Percentiles rank a stretch among this genome's conserved stretches.
Conservation (phyloP, 768 basidiomycete genomes). For the Leccinellum rugosiceps region DNA sequence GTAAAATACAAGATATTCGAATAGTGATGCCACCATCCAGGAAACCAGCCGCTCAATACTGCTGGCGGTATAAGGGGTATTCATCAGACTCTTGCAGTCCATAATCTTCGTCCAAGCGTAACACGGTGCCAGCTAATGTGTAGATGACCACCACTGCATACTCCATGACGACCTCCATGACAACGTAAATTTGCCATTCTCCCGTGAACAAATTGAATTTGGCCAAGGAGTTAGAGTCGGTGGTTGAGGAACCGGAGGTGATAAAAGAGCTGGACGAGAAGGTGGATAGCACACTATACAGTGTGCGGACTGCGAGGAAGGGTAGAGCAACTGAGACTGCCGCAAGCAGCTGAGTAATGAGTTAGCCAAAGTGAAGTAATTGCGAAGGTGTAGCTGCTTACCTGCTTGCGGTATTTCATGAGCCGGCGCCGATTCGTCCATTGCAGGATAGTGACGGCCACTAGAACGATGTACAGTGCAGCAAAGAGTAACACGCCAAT, state of each 20-base stretch:
- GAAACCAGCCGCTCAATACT: constrained; percentile 15
- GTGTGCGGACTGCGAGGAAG: constrained; percentile 47
- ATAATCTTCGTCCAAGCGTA: constrained; percentile 34
- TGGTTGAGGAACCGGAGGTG: constrained; percentile 22
- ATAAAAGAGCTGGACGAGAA: constrained; percentile 48
- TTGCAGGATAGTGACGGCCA: constrained; percentile 46
- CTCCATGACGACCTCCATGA: constrained; percentile 62
- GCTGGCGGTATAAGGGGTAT: constrained; percentile 35
- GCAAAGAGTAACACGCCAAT: constrained; percentile 34
- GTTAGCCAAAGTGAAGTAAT: constrained; percentile 8
- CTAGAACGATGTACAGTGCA: constrained; percentile 40
- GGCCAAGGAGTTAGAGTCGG: constrained; percentile 36
- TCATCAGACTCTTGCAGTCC: constrained; percentile 21
- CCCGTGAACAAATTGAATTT: constrained; percentile 58
- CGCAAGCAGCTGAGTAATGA: constrained; percentile 45
- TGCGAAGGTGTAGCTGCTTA: constrained; percentile 28
- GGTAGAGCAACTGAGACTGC: constrained; percentile 56
- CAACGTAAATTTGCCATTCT: constrained; percentile 54
- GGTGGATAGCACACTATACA: constrained; percentile 54
- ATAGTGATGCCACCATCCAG: neutral
- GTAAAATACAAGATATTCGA: neutral
- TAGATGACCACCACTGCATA: constrained; percentile 48
- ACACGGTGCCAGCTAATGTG: constrained; percentile 25
- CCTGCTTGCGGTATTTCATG: constrained; percentile 26
- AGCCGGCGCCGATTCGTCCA: constrained; percentile 45